A percentile compares a stretch with the other conserved stretches of the same genome.
Evolutionary conservation across 2,329 filamentous ascomycete species (phyloP).

Genomic region (Didymella arachidicola): DNA sequence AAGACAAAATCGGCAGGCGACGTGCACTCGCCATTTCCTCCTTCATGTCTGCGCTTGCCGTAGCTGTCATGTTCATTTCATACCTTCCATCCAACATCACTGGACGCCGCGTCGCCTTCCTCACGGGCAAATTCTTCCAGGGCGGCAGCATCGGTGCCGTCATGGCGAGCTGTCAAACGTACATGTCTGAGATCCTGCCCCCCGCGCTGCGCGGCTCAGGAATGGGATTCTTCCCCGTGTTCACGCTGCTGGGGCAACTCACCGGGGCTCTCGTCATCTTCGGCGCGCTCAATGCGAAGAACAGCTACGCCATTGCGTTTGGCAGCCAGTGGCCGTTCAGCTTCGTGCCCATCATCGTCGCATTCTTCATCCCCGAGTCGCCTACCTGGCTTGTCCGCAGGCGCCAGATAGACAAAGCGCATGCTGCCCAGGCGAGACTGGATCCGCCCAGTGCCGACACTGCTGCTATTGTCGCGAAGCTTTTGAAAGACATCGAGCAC

Average conservation of each 20-base stretch:
- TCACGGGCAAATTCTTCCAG: slow-evolving; percentile 57
- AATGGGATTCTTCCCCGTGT: slow-evolving; percentile 60
- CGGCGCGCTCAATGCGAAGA: slow-evolving; percentile 35
- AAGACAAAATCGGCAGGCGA: slow-evolving; percentile 39
- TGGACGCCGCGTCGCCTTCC: slow-evolving; percentile 48
- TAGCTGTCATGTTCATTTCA: slow-evolving; percentile 42
- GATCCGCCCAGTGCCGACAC: slow-evolving; percentile 52
- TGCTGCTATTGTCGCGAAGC: slow-evolving; percentile 37
- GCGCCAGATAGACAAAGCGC: slow-evolving; percentile 50
- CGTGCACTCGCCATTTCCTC: slow-evolving; percentile 31
- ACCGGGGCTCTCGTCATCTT: slow-evolving; percentile 54
- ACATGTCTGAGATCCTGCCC: slow-evolving; percentile 61
- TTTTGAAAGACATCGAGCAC: slow-evolving; percentile 36
- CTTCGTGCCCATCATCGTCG: slow-evolving; percentile 53
- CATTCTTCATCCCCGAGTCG: slow-evolving; percentile 60
- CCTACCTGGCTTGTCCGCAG: slow-evolving; percentile 60
- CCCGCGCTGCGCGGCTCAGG: slow-evolving; percentile 56
- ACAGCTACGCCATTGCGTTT: slow-evolving; percentile 54
- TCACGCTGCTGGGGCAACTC: slow-evolving; percentile 59
- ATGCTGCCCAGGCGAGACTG: slow-evolving; percentile 60
- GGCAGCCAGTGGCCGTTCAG: slow-evolving; percentile 58
- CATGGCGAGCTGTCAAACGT: slow-evolving; percentile 53
- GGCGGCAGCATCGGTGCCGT: slow-evolving; percentile 57
- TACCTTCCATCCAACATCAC: slow-evolving; percentile 35
- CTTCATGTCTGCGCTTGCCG: slow-evolving; percentile 39